Conservation (phyloP, 352 stramenopile species). For the Globisporangium orthogonon region DNA sequence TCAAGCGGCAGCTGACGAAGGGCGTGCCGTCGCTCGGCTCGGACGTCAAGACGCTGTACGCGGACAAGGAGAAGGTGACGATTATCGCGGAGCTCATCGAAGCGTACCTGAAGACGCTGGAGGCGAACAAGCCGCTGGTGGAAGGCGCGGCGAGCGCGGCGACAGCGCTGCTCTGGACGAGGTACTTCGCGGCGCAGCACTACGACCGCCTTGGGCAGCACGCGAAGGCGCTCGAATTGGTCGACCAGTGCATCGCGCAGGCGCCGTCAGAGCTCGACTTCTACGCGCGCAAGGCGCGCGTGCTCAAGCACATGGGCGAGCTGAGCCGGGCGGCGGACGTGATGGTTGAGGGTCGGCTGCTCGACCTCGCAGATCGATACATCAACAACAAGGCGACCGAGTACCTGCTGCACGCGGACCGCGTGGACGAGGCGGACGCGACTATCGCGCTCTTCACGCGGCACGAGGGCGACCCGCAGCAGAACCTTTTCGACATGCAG, state of each 20-base stretch:
- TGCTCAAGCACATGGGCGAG: constrained; percentile 93
- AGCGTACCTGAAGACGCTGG: constrained; percentile 73
- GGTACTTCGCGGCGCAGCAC: constrained; percentile 91
- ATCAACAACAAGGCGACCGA: constrained; percentile 99
- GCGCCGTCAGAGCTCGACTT: constrained; percentile 91
- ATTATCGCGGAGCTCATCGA: constrained; percentile 72
- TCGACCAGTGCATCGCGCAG: constrained; percentile 93
- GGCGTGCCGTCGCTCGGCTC: constrained; percentile 91
- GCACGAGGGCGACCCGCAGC: constrained; percentile 94
- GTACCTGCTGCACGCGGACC: constrained; percentile 93
- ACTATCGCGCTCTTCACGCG: constrained; percentile 96
- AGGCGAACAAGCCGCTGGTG: constrained; percentile 51
- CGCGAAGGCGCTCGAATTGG: constrained; percentile 77
- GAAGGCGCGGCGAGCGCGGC: constrained; percentile 24
- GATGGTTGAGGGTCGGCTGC: constrained; percentile 88
- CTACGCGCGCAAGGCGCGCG: constrained; percentile 89
- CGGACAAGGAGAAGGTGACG: constrained; percentile 44
- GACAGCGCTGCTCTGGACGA: constrained; percentile 82
- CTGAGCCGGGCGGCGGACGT: constrained; percentile 87
- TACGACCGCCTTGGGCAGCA: constrained; percentile 89
- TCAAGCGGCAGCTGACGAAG: constrained; percentile 81
- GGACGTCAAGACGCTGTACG: constrained; percentile 91
- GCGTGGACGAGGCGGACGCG: constrained; percentile 89
- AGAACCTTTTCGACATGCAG: constrained; percentile 98
- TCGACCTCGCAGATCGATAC: constrained; percentile 97